Percentiles rank a stretch among this genome's conserved stretches.
These are phyloP conservation scores for Spathaspora sp. DNA, from an alignment of 805 yeast genomes.

Conservation along the genomic window DNA sequence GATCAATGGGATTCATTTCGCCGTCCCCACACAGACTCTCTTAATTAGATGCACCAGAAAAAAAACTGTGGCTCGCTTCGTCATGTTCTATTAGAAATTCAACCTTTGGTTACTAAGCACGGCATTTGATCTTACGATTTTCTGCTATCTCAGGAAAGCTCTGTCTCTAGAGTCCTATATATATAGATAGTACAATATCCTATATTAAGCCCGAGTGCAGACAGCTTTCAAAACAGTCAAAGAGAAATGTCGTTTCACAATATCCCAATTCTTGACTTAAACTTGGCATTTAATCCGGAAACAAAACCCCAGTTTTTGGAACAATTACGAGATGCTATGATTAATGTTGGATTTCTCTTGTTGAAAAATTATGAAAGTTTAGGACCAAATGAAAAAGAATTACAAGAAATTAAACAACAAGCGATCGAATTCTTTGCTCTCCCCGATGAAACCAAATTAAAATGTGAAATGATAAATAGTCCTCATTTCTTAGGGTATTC, in stretches of 20 bases:
- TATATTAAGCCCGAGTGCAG: background rate
- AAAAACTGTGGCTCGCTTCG: constrained; percentile 1
- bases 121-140: background rate
- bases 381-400: constrained; percentile 41
- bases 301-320: constrained; percentile 42
- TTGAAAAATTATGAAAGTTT: constrained; percentile 33
- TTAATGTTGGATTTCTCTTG: constrained; percentile 54
- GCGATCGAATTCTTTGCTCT: constrained; percentile 43
- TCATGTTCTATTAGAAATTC: background rate
- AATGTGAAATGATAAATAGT: constrained; percentile 50
- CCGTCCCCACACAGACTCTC: background rate
- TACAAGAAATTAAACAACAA: constrained; percentile 34
- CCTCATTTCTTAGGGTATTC: constrained; percentile 61
- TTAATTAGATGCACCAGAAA: background rate
- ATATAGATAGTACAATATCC: background rate
- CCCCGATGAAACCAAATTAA: constrained; percentile 42
- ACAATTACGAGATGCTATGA: constrained; percentile 43
- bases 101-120: background rate
- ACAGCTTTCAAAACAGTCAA: background rate
- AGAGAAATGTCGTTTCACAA: constrained; percentile 29
- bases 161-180: background rate
- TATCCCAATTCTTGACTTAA: constrained; percentile 46
- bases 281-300: constrained; percentile 35
- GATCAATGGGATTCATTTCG: background rate
- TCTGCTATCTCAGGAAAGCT: background rate